A percentile compares a stretch with the other conserved stretches of the same genome.
Evolutionary conservation across 371 early-diverging fungal genomes (phyloP).

Genomic region (Gilbertella persicaria): DNA sequence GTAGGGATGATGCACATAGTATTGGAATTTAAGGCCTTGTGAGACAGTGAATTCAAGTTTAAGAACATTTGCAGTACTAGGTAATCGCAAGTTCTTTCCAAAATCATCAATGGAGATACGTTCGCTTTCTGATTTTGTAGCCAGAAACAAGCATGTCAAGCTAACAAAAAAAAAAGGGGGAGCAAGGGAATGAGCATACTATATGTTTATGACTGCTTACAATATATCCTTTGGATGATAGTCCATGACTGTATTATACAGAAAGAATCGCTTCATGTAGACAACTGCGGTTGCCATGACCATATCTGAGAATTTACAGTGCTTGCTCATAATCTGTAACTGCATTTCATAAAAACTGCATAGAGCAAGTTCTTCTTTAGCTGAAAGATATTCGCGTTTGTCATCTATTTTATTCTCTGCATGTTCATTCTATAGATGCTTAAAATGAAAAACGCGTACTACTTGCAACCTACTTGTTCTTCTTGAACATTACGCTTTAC

Average conservation of each 20-base stretch:
- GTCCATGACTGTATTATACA: conserved; percentile 86
- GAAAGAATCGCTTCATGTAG: conserved; percentile 90
- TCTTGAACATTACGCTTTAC: conserved; percentile 55
- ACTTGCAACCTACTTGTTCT: conserved; percentile 41
- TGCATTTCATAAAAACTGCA: conserved; percentile 53
- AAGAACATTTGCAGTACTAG: conserved; percentile 39
- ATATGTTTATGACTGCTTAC: conserved; percentile 33
- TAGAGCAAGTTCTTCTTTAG: conserved; percentile 53
- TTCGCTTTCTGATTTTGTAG: conserved; percentile 84
- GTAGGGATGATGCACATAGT: conserved; percentile 82
- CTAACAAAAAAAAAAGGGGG: conserved; percentile 31
- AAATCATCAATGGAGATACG: conserved; percentile 80
- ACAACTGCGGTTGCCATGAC: conserved; percentile 79
- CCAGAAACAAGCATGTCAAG: conserved; percentile 83
- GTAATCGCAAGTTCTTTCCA: conserved; percentile 37
- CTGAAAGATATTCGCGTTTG: conserved; percentile 43
- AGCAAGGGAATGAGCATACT: not conserved
- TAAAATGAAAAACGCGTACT: not conserved
- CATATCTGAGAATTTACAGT: conserved; percentile 20
- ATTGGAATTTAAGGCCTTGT: conserved; percentile 83
- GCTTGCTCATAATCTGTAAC: conserved; percentile 32
- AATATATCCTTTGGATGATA: conserved; percentile 85
- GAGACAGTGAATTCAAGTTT: conserved; percentile 80
- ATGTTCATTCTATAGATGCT: not conserved
- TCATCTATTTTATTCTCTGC: conserved; percentile 4